These are phyloP conservation scores for Arachis monticola DNA, from an alignment of 331 rosid species.

Conservation along the genomic window DNA sequence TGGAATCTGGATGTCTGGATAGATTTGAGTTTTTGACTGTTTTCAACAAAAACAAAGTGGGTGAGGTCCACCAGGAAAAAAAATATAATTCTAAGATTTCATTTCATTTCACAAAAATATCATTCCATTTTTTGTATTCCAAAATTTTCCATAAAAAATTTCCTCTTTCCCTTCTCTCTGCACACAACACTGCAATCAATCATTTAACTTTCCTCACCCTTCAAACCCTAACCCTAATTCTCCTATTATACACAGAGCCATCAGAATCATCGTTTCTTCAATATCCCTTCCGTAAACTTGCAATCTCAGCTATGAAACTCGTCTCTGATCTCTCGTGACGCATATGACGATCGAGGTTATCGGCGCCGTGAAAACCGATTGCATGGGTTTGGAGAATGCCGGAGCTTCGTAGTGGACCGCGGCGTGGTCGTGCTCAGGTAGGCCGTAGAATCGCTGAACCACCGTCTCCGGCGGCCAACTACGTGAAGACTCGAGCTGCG, in stretches of 20 bases:
- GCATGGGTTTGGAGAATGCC: slow-evolving; percentile 90
- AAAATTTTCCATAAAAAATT: neutral
- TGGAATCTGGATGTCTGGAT: too few species aligned
- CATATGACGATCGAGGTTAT: slow-evolving; percentile 67
- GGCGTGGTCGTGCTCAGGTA: slow-evolving; percentile 79
- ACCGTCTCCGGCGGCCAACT: slow-evolving; percentile 48
- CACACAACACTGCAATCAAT: neutral
- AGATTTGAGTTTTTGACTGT: too few species aligned
- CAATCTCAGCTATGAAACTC: slow-evolving; percentile 48
- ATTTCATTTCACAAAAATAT: neutral
- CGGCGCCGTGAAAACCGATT: slow-evolving; percentile 48
- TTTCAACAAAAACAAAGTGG: too few species aligned
- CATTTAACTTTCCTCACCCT: neutral
- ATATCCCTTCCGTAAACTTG: neutral
- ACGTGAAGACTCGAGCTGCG: slow-evolving; percentile 83
- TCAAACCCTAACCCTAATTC: slow-evolving; percentile 69
- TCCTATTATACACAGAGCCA: slow-evolving; percentile 1
- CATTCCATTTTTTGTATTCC: neutral
- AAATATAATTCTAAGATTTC: too few species aligned
- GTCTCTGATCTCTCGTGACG: slow-evolving; percentile 32
- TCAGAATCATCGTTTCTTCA: neutral
- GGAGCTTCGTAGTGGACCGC: slow-evolving; percentile 86
- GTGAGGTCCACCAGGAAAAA: too few species aligned
- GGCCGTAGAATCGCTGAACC: slow-evolving; percentile 52
- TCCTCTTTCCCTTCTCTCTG: neutral